Evolutionary conservation across 306 rosid genomes (phyloP), one percentile per base, ranked within the genome.

Genomic region (Cucumis hystrix): DNA sequence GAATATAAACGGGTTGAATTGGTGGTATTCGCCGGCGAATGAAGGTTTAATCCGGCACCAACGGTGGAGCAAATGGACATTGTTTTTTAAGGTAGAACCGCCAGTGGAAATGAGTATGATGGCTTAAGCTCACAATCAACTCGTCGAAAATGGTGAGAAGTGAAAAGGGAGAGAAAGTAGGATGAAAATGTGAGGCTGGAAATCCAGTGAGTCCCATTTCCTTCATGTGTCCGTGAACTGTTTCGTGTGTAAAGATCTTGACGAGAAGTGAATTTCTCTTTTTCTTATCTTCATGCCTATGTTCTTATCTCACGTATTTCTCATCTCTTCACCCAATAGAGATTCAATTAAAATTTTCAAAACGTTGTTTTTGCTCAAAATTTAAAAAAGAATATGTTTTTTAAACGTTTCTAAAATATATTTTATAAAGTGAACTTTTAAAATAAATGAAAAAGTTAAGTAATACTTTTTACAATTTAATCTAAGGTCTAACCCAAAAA

Each of bases 61-160:
- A 89, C 89, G 54, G 91, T 80, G 80, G 80, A 91, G 74, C 86
- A 84, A 40, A 91, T 78, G 76, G 94, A 84, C 96, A 96, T 95
- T 75, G 83, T 85, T 63, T 63, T 59, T 49, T 5, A 52, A 20
- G 30, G 56, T 60, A 54, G 56, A 14, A 12, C 41, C 56, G 77
- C 35, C 63, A 3, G 37, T 47, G 63, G 43, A 77, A 64, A 40
- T 57, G 68, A 4, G 28, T 35, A 1, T 14, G 58, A 7, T 18
- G 35, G 51, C 20, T 30, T 33, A 35, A 74, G 78, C 30, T 33
- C 35, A 30, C 10, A 10, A 17, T 15, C 20, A 16, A 52, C 20
- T 52, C 57, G 20, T 20, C 57, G 59, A 55, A 18, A 55, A 6
- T 17, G 62, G 55, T 16, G 57, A 52, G 57, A 40, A 37, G 51